phyloP scores from a whole-genome alignment of 2,329 filamentous ascomycete species.

The Zalaria sp. region DNA sequence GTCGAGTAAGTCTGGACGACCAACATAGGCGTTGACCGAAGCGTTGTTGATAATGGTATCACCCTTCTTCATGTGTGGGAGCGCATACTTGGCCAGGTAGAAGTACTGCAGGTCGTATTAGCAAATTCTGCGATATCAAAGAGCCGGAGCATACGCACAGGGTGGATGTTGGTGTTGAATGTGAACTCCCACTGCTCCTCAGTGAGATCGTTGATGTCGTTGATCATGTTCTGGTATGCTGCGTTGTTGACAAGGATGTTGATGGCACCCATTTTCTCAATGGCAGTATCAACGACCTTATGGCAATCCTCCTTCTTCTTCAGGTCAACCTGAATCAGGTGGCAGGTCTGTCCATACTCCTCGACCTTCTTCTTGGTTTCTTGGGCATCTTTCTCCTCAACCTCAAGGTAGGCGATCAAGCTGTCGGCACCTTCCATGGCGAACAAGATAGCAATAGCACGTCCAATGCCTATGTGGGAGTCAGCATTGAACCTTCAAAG shows the following conservation, averaged over 20 bases:
- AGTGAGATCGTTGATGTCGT: slow-evolving; percentile 53
- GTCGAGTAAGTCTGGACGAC: slow-evolving; percentile 65
- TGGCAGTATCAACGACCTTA: slow-evolving; percentile 51
- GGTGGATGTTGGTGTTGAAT: slow-evolving; percentile 73
- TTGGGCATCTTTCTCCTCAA: slow-evolving; percentile 60
- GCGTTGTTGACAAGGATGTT: slow-evolving; percentile 66
- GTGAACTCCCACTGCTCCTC: slow-evolving; percentile 73
- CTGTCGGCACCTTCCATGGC: slow-evolving; percentile 68
- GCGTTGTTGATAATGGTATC: slow-evolving; percentile 75
- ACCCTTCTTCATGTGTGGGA: slow-evolving; percentile 62
- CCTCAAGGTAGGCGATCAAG: slow-evolving; percentile 57
- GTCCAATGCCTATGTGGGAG: slow-evolving; percentile 47
- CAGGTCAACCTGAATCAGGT: slow-evolving; percentile 51
- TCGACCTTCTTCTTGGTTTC: slow-evolving; percentile 60
- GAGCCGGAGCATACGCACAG: slow-evolving; percentile 15
- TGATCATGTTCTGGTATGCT: slow-evolving; percentile 57
- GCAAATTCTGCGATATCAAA: slow-evolving; percentile 1
- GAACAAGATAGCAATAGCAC: slow-evolving; percentile 61
- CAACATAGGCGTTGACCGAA: slow-evolving; percentile 71
- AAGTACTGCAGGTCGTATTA: slow-evolving; percentile 37
- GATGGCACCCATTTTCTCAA: slow-evolving; percentile 52
- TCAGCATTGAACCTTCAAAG: too few species aligned
- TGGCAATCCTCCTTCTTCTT: slow-evolving; percentile 53
- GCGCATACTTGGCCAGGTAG: slow-evolving; percentile 62
- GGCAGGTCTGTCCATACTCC: slow-evolving; percentile 49